Percentiles rank a stretch among this genome's conserved stretches.
Evolutionary conservation across 345 rosid species (phyloP).

Genomic region (Microcos paniculata): DNA sequence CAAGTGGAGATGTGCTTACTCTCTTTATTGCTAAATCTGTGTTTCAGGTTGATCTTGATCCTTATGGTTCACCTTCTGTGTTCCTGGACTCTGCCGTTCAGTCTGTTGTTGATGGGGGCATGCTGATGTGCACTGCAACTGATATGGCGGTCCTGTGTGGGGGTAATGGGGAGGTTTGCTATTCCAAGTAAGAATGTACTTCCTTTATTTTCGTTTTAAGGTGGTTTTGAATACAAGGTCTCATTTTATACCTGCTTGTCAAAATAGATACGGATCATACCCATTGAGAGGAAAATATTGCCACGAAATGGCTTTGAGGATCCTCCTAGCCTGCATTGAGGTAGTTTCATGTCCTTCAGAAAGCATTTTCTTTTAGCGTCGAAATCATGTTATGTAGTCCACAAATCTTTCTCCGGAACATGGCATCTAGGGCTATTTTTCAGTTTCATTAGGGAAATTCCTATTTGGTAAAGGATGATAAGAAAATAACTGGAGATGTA

Average conservation of each 20-base stretch:
- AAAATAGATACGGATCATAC: constrained; percentile 84
- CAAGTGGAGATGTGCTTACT: neutral
- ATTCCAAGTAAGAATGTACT: constrained; percentile 81
- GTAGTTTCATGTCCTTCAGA: constrained; percentile 33
- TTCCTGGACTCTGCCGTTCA: constrained; percentile 98
- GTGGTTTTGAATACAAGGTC: constrained; percentile 15
- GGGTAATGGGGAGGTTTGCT: constrained; percentile 98
- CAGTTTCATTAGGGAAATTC: neutral
- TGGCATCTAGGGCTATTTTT: neutral
- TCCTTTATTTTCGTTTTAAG: constrained; percentile 17
- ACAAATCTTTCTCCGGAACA: neutral
- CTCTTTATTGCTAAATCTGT: constrained; percentile 14
- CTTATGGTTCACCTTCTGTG: constrained; percentile 94
- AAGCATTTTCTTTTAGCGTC: neutral
- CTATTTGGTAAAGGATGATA: neutral
- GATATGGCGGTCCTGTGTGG: constrained; percentile 99
- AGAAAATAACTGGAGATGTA: neutral
- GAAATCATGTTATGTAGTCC: neutral
- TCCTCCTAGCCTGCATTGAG: constrained; percentile 95
- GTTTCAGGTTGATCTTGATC: constrained; percentile 98
- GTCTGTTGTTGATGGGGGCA: constrained; percentile 91
- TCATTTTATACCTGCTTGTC: constrained; percentile 23
- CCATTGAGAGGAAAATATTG: constrained; percentile 95
- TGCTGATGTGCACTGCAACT: constrained; percentile 98
- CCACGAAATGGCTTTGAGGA: constrained; percentile 99